Evolutionary conservation across 768 basidiomycete genomes (phyloP).

Genomic region (Hydnomerulius pinastri): DNA sequence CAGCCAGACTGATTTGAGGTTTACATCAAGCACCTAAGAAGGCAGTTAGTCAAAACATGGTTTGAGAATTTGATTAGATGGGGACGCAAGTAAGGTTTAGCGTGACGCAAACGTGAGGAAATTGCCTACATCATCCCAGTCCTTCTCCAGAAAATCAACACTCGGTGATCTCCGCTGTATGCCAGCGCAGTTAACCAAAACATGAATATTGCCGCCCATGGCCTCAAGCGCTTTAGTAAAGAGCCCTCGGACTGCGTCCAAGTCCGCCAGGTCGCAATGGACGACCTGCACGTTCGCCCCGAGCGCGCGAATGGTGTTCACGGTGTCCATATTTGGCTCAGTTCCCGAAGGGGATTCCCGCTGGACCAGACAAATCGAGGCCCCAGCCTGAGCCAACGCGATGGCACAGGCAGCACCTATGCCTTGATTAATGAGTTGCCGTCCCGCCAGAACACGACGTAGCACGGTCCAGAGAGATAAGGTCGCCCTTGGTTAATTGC

Average conservation of each 20-base stretch:
- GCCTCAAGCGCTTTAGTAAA: conserved; percentile 48
- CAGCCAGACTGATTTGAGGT: conserved; percentile 86
- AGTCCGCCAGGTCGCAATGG: conserved; percentile 57
- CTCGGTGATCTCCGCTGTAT: conserved; percentile 61
- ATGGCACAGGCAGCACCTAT: conserved; percentile 57
- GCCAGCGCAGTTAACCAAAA: conserved; percentile 72
- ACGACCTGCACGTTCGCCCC: conserved; percentile 44
- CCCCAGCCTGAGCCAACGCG: conserved; percentile 57
- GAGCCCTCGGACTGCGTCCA: conserved; percentile 49
- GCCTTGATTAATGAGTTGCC: conserved; percentile 35
- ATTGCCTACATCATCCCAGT: conserved; percentile 69
- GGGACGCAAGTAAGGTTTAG: conserved; percentile 8
- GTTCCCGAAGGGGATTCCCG: conserved; percentile 41
- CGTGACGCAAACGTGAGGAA: conserved; percentile 31
- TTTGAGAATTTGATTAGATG: conserved; percentile 9
- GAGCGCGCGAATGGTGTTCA: conserved; percentile 36
- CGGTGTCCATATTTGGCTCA: conserved; percentile 37
- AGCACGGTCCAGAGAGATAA: conserved; percentile 13
- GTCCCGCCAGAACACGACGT: conserved; percentile 11
- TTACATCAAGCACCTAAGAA: conserved; percentile 75
- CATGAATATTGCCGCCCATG: conserved; percentile 56
- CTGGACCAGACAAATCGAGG: conserved; percentile 48
- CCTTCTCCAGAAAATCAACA: conserved; percentile 63
- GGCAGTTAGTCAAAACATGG: conserved; percentile 10
- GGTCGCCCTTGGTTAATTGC: conserved; percentile 16